Base-by-base conservation (phyloP, 768 basidiomycete genomes). In the Hygrocybe coccinea region DNA sequence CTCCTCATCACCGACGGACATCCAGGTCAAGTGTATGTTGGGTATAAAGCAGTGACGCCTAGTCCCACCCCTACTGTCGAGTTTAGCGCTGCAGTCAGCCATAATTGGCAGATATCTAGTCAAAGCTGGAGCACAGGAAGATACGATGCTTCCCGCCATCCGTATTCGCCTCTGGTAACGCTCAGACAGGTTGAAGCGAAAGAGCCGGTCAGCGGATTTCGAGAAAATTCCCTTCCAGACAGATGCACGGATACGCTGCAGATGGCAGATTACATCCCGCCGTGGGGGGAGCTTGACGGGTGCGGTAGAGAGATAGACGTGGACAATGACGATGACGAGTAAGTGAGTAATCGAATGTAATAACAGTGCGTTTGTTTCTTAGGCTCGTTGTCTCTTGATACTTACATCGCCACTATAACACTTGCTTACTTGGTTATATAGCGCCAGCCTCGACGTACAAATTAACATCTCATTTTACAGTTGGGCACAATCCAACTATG, bases 281-380 rank as follows among this genome's bases (percentile, higher is more conserved):
- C 49, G 12, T 50, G 49, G 49, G 49, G 49, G 12, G 49, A 33
- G 25, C 35, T 50, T 17, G 22, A 50, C 35, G 49, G 34, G 49
- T 5, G 9, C 9, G 29, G 49, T 3, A 29, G 14, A 25, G 49
- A 50, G 12, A 50, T 50, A n/a, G 49, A 50, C 22, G n/a, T 14
- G 14, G 29, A 33, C 49, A 29, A 50, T 5, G 49, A 50, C 15
- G 35, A 33, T 17, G 49, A 3, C 17, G 49, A 50, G 25, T 12
- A 47, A 47, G 39, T 29, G 29, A 29, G 29, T 29, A 29, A 29
- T 29, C 29, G 29, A 29, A 29, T 29, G 29, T 29, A 29, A 29
- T 29, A 29, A 29, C 8, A 29, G 29, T 29, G 8, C 29, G 29
- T 29, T 3, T 29, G 29, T 29, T 29, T 29, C 29, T 8, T 29